These are phyloP conservation scores for Aspergillus cristatus DNA, from an alignment of 495 filamentous ascomycete genomes.

Conservation along the genomic window DNA sequence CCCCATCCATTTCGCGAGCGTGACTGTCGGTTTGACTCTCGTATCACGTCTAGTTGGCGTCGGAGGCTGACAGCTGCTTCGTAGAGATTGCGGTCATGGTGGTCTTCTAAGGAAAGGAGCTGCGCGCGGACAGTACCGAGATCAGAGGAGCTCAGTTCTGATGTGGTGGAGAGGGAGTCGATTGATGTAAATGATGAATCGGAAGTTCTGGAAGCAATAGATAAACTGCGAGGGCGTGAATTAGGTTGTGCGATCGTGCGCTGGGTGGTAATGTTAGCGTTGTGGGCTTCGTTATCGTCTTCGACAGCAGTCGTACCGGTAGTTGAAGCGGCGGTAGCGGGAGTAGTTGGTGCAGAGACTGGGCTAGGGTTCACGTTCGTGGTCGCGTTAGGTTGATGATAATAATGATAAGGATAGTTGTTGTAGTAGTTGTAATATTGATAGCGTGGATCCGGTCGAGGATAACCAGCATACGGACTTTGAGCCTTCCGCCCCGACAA, in stretches of 20 bases:
- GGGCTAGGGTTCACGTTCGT: background rate
- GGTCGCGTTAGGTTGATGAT: background rate
- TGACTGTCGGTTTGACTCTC: conserved; percentile 30
- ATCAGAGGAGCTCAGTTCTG: conserved; percentile 32
- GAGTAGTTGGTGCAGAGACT: background rate
- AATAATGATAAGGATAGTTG: background rate
- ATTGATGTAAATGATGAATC: conserved; percentile 33
- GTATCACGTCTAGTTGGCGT: conserved; percentile 25
- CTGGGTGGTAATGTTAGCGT: background rate
- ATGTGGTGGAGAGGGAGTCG: conserved; percentile 33
- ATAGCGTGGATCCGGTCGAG: conserved; percentile 3
- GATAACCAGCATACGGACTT: conserved; percentile 7
- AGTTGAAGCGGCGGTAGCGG: background rate
- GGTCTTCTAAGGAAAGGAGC: conserved; percentile 27
- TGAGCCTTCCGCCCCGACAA: conserved; percentile 21
- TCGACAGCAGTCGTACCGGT: background rate
- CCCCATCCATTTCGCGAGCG: conserved; percentile 15
- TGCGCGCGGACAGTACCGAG: conserved; percentile 33
- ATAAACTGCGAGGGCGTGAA: conserved; percentile 23
- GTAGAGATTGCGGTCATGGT: conserved; percentile 33
- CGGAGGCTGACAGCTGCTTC: conserved; percentile 33
- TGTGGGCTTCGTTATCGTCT: no score
- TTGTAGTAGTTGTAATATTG: conserved; percentile 7
- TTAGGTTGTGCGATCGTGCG: conserved; percentile 1
- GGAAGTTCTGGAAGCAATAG: conserved; percentile 28